A percentile compares a stretch with the other conserved stretches of the same genome.
These are phyloP conservation scores for Triticum urartu DNA, from an alignment of 176 grass and related monocot species.

Conservation along the genomic window DNA sequence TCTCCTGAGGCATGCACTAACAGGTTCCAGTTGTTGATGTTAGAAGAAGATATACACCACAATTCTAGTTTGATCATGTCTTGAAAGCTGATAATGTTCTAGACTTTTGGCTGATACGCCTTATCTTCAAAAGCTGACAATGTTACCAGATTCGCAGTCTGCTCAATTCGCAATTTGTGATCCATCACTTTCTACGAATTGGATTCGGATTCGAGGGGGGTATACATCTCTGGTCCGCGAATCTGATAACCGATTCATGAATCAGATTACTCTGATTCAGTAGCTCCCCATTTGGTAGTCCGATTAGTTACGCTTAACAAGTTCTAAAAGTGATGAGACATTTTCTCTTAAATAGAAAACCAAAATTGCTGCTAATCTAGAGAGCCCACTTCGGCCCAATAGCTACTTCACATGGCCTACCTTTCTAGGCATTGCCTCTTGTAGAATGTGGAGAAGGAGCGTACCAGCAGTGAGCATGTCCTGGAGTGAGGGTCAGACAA, in stretches of 20 bases:
- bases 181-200: neutral
- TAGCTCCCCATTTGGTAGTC: neutral
- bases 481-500: neutral
- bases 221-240: neutral
- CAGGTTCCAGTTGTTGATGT: neutral
- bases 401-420: neutral
- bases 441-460: neutral
- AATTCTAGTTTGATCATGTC: constrained; percentile 2
- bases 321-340: neutral
- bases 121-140: no score
- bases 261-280: neutral
- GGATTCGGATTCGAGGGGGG: neutral
- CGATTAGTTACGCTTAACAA: neutral
- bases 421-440: neutral
- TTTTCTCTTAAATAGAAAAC: neutral
- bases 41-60: neutral
- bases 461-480: no score
- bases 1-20: neutral
- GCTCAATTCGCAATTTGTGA: neutral
- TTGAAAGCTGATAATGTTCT: no score
- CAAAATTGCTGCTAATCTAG: neutral
- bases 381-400: neutral
- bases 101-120: no score
- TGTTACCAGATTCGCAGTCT: neutral
- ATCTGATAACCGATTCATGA: neutral